These are phyloP conservation scores for Petunia axillaris DNA, from an alignment of 257 asterid species.

Conservation along the genomic window DNA sequence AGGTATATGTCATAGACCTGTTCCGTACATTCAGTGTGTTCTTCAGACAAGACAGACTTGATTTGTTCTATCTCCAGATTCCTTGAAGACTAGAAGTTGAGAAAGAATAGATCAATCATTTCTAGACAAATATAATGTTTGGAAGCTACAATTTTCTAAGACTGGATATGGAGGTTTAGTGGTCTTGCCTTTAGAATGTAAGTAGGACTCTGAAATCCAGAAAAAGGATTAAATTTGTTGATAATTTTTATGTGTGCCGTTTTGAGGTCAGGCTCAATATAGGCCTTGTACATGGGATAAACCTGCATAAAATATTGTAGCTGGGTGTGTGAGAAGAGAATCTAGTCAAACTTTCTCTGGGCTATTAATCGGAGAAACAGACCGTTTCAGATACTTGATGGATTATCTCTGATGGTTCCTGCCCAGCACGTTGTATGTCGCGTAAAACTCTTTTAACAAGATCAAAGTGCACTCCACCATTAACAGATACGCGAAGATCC, in stretches of 20 bases:
- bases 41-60: constrained; percentile 72
- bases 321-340: constrained; percentile 1
- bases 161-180: neutral
- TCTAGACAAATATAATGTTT: neutral
- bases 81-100: constrained; percentile 61
- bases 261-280: constrained; percentile 93
- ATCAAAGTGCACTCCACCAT: constrained; percentile 98
- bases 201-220: constrained; percentile 92
- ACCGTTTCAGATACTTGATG: constrained; percentile 99
- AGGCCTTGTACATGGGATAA: constrained; percentile 98
- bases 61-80: constrained; percentile 58
- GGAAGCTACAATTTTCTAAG: constrained; percentile 2
- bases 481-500: constrained; percentile 94
- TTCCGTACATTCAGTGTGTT: constrained; percentile 64
- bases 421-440: constrained; percentile 96
- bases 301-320: constrained; percentile 52
- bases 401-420: constrained; percentile 96
- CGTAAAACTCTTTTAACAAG: constrained; percentile 95
- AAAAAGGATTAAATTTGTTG: constrained; percentile 93
- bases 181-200: constrained; percentile 78
- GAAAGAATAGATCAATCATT: neutral
- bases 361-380: constrained; percentile 33
- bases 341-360: neutral
- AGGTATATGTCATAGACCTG: constrained; percentile 92
- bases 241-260: constrained; percentile 92